A percentile compares a stretch with the other conserved stretches of the same genome.
phyloP scores from a whole-genome alignment of 106 monocot species.

The Iris macrosiphon region DNA sequence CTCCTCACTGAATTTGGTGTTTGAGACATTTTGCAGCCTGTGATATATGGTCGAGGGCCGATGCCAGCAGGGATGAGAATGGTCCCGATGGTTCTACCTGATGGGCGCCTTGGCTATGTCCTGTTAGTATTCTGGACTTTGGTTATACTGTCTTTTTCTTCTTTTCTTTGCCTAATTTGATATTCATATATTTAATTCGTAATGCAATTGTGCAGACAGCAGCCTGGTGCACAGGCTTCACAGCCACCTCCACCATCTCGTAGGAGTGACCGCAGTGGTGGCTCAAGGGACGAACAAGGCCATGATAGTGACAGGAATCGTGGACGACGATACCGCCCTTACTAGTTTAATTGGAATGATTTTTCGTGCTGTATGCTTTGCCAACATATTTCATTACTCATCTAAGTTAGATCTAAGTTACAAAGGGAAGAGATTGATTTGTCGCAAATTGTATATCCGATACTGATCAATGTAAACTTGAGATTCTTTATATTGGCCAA shows the following conservation, averaged over 20 bases:
- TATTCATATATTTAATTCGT: neutral
- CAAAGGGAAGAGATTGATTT: too few species aligned
- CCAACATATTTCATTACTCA: too few species aligned
- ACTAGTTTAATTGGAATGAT: constrained; percentile 22
- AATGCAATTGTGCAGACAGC: constrained; percentile 46
- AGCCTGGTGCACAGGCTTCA: constrained; percentile 54
- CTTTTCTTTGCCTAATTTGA: neutral
- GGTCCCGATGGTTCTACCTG: constrained; percentile 98
- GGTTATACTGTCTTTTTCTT: neutral
- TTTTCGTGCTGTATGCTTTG: neutral
- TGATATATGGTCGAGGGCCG: constrained; percentile 96
- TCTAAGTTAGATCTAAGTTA: too few species aligned
- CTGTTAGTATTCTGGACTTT: constrained; percentile 43
- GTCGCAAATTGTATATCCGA: too few species aligned
- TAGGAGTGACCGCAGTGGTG: constrained; percentile 44
- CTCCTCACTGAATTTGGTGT: neutral
- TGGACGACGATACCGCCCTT: constrained; percentile 68
- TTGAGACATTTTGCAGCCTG: constrained; percentile 49
- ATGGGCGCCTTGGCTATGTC: constrained; percentile 93
- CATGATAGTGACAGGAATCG: constrained; percentile 39
- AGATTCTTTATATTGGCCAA: too few species aligned
- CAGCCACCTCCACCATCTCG: constrained; percentile 35
- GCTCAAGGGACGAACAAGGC: constrained; percentile 38
- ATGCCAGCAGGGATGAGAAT: constrained; percentile 95
- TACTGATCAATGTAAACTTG: too few species aligned